A percentile compares a stretch with the other conserved stretches of the same genome.
These are phyloP conservation scores for Nemania serpens DNA, from an alignment of 2,329 filamentous ascomycete genomes.

Conservation along the genomic window DNA sequence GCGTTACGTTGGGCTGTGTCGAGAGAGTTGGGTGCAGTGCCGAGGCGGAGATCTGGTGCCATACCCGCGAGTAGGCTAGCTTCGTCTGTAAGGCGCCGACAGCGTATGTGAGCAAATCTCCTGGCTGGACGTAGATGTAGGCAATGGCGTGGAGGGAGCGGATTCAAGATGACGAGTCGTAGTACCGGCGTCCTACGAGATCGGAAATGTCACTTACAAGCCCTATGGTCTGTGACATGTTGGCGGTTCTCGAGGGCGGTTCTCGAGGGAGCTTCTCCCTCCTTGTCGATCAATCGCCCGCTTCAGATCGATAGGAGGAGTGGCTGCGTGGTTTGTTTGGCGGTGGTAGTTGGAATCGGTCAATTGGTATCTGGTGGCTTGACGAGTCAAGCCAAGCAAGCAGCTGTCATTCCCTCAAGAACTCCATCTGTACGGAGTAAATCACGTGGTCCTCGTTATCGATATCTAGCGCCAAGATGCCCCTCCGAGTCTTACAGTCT, in stretches of 20 bases:
- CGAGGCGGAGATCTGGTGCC: conserved; percentile 83
- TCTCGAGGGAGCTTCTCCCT: conserved; percentile 41
- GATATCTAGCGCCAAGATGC: conserved; percentile 14
- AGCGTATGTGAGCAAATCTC: conserved; percentile 8
- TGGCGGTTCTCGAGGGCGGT: conserved; percentile 42
- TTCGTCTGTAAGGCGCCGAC: conserved; percentile 68
- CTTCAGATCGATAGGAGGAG: not conserved
- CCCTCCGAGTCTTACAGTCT: too few relatives aligned
- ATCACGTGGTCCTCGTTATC: conserved; percentile 28
- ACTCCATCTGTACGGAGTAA: conserved; percentile 1
- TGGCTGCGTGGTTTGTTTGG: not conserved
- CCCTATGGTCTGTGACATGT: conserved; percentile 80
- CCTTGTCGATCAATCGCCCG: conserved; percentile 27
- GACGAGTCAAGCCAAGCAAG: conserved; percentile 14
- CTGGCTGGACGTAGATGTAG: not conserved
- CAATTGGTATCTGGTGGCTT: not conserved
- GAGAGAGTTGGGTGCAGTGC: conserved; percentile 66
- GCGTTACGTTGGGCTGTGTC: conserved; percentile 60
- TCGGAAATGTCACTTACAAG: conserved; percentile 58
- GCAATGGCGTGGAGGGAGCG: too few relatives aligned
- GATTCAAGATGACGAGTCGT: too few relatives aligned
- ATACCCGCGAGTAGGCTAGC: conserved; percentile 93
- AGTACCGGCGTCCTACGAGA: not conserved
- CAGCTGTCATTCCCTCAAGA: conserved; percentile 7
- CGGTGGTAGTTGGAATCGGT: not conserved